Base-by-base conservation (phyloP, 2,329 filamentous ascomycete species). In the Calonectria montana region DNA sequence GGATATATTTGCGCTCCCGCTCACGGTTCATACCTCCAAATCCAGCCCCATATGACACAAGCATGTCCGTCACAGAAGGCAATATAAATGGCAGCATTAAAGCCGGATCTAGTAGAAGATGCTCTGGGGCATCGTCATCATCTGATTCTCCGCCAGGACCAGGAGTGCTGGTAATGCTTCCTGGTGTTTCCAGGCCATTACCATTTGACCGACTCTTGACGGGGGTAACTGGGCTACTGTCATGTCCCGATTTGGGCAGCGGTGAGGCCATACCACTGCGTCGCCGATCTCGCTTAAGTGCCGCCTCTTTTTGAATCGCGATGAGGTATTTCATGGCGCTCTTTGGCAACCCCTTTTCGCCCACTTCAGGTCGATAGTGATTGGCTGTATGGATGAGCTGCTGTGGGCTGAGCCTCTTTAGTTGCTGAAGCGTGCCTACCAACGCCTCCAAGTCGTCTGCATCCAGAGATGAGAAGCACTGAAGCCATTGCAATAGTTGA, bases 61-160 rank as follows among this genome's bases (percentile, higher is more conserved):
- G 89, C 97, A 99, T 99, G 82, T 99, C 97, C 29, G 96, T 98
- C 69, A 95, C 97, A 1, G 96, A 98, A 1, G 97, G 97, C 31
- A 99, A 87, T n/a, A 94, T 93, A 82, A 99, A 99, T 0, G 97
- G 97, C 29, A 99, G 89, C 89, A 98, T 97, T 71, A 98, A 87
- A 2, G 96, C 94, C 3, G 96, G 95, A 80, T 98, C 96, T 65
- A 98, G 85, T 50, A 98, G 91, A 41, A 98, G 87, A 71, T 94
- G 89, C 76, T 94, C 91, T 0, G 93, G 93, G 16, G 91, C 87
- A 72, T 94, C 92, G 53, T 93, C 91, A 21, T 93, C 91, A 12
- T 93, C 91, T 2, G 82, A 84, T 35, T 77, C 80, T 23, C 81
- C 78, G 21, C 81, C 76, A 43, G 69, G 71, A 29, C 85, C 84